phyloP scores from a whole-genome alignment of 192 early-diverging fungal genomes.

The Thamnidium elegans region DNA sequence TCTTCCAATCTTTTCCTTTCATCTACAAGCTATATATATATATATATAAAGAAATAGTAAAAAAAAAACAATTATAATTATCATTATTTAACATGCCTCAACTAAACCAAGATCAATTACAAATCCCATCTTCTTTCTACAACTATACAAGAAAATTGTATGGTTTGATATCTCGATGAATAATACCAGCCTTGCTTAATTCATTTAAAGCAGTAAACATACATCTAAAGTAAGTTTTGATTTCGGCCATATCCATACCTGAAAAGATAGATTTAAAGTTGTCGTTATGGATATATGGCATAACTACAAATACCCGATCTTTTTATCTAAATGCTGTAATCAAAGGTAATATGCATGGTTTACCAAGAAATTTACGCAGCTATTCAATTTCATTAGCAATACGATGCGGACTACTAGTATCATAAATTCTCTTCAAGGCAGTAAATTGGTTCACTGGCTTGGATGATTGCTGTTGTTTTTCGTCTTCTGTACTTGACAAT shows the following conservation, averaged over 20 bases:
- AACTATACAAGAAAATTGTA: constrained; percentile 89
- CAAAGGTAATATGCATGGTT: constrained; percentile 71
- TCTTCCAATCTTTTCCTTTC: too few species aligned
- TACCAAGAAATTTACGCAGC: constrained; percentile 67
- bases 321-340: constrained; percentile 74
- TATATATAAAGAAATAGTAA: neutral
- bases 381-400: constrained; percentile 84
- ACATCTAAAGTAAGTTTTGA: constrained; percentile 72
- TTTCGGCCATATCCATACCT: constrained; percentile 59
- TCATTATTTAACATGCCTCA: constrained; percentile 38
- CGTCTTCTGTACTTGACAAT: neutral
- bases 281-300: constrained; percentile 83
- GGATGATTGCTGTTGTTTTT: neutral
- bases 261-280: constrained; percentile 79
- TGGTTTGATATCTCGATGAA: constrained; percentile 95
- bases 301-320: constrained; percentile 79
- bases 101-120: constrained; percentile 94
- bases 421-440: constrained; percentile 87
- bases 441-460: constrained; percentile 46
- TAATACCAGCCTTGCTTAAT: constrained; percentile 66
- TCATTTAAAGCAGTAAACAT: constrained; percentile 70
- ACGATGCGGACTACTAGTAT: constrained; percentile 71
- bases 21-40: neutral
- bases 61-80: neutral
- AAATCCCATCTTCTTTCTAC: constrained; percentile 65